Conservation (phyloP, 805 yeast species). For the Wickerhamia fluorescens region DNA sequence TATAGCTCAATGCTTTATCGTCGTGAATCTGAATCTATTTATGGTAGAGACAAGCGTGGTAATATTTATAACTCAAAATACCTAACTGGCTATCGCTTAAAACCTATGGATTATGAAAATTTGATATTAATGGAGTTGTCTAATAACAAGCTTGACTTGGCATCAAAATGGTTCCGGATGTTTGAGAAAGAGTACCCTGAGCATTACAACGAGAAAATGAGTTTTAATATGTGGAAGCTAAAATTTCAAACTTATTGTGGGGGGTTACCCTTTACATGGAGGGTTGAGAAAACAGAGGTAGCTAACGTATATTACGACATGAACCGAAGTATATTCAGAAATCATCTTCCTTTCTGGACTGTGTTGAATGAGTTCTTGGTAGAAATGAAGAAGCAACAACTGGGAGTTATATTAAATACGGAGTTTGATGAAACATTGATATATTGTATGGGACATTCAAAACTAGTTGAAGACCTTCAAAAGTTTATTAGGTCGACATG, state of each 20-base stretch:
- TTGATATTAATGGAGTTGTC: conserved; percentile 27
- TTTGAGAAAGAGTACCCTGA: conserved; percentile 19
- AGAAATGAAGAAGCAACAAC: conserved; percentile 5
- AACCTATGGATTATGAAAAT: conserved; percentile 30
- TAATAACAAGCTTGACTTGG: conserved; percentile 33
- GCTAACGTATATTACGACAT: conserved; percentile 11
- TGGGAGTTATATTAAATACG: conserved; percentile 10
- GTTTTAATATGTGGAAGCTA: conserved; percentile 28
- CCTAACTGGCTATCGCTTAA: conserved; percentile 11
- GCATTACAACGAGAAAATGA: too few relatives aligned
- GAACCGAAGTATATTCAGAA: conserved; percentile 12
- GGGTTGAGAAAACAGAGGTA: conserved; percentile 13
- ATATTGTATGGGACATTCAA: conserved; percentile 25
- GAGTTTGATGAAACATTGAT: conserved; percentile 22
- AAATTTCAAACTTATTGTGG: conserved; percentile 25
- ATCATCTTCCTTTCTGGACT: conserved; percentile 13
- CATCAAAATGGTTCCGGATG: conserved; percentile 31
- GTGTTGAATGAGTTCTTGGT: conserved; percentile 18
- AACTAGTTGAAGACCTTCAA: conserved; percentile 13
- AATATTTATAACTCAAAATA: conserved; percentile 10
- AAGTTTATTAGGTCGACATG: conserved; percentile 21
- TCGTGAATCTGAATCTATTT: conserved; percentile 11
- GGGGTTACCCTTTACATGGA: conserved; percentile 29
- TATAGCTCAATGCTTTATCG: conserved; percentile 19
- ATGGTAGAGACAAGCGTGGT: conserved; percentile 10